Evolutionary conservation across 345 rosid genomes (phyloP).

Genomic region (Turnera subulata): DNA sequence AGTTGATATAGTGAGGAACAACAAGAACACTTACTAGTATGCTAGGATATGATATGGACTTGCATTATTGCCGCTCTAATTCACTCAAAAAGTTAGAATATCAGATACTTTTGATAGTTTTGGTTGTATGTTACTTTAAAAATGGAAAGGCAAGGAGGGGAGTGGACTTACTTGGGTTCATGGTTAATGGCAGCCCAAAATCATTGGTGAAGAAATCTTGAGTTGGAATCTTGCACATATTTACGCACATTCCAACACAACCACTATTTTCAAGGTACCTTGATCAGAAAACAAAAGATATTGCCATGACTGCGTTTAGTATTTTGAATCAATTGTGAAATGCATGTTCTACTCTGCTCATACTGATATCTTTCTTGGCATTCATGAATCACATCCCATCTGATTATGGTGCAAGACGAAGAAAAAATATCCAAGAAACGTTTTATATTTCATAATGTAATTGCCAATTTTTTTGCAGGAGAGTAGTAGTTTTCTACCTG

Average conservation of each 20-base stretch:
- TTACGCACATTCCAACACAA: slow-evolving; percentile 94
- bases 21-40: no score
- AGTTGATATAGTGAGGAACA: background rate
- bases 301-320: slow-evolving; percentile 8
- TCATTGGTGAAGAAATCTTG: slow-evolving; percentile 98
- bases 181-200: slow-evolving; percentile 92
- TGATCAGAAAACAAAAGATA: slow-evolving; percentile 5
- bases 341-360: no score
- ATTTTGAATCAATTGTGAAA: background rate
- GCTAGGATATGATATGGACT: no score
- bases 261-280: slow-evolving; percentile 99
- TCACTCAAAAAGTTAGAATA: no score
- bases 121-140: no score
- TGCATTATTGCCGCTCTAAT: no score
- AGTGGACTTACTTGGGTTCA: slow-evolving; percentile 65
- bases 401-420: background rate
- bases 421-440: background rate
- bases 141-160: no score
- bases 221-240: slow-evolving; percentile 95
- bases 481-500: slow-evolving; percentile 35
- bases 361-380: no score
- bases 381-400: no score
- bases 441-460: background rate
- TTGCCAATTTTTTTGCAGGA: background rate
- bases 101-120: no score